Evolutionary conservation across 1,139 yeast genomes (phyloP), one percentile per base, ranked within the genome.

Genomic region (Suhomyces bolitotheri): DNA sequence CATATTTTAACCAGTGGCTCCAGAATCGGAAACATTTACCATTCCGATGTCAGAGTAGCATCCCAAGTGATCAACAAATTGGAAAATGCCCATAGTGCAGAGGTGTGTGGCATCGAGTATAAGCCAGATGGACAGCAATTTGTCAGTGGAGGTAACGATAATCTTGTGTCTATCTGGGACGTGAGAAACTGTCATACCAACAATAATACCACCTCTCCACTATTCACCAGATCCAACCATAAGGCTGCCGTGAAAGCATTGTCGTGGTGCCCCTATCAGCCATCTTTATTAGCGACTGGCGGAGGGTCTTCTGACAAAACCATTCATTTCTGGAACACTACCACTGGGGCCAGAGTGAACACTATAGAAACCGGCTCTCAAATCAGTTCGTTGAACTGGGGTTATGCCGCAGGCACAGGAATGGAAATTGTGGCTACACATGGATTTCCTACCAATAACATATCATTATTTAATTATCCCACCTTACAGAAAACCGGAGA

Each of bases 231-330:
- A 55, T 76, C 83, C 15, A 78, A 79, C 41, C 98, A 92, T 60
- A 82, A 77, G 27, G 97, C 97, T 0, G 98, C 98, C 0, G 96
- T 92, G 11, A 94, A 94, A 61, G 97, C 98, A 1, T 64, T 94
- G 37, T 81, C 94, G 11, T 94, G 97, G 96, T 87, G 96, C 55
- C 98, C 97, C 0, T 83, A 83, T 60, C 94, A 88, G 49, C 66
- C 71, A 22, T 84, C 86, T 45, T 62, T 92, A 36, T 69, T 94
- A 36, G 97, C 97, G 7, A 85, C 97, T 3, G 99, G 98, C 7
- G 98, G 98, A 34, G 98, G 98, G 14, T 82, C 95, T 9, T 78
- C 87, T 21, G 97, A 94, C 62, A 84, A 82, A 55, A 78, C 83
- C 35, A 87, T 94, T 41, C 90, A 92, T 61, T 89, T 94, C 62